Evolutionary conservation across 2,329 filamentous ascomycete genomes (phyloP).

Genomic region (Sporothrix brunneoviolacea): DNA sequence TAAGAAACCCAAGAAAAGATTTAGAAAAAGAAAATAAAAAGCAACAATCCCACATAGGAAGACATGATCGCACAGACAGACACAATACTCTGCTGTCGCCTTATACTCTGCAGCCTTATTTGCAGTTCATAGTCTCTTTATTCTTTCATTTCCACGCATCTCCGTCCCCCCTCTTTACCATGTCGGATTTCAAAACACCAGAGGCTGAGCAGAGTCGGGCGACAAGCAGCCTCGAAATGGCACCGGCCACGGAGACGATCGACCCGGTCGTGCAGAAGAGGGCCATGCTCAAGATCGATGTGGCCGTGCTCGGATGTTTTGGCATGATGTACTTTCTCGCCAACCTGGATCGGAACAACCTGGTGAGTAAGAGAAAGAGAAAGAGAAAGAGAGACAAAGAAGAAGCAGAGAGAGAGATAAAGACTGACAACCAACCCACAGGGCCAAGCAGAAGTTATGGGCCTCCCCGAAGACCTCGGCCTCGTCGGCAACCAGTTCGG

Average conservation of each 20-base stretch:
- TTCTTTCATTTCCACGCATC: background rate
- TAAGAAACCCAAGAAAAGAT: too few relatives aligned
- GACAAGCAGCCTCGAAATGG: conserved; percentile 6
- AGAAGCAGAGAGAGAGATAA: too few relatives aligned
- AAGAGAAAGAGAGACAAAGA: too few relatives aligned
- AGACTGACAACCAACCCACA: too few relatives aligned
- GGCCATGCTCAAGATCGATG: conserved; percentile 15
- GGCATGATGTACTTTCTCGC: conserved; percentile 27
- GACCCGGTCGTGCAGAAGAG: conserved; percentile 14
- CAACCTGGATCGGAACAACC: conserved; percentile 27
- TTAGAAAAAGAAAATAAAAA: too few relatives aligned
- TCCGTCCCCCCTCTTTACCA: too few relatives aligned
- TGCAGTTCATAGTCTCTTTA: too few relatives aligned
- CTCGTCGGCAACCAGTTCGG: conserved; percentile 53
- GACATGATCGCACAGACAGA: too few relatives aligned
- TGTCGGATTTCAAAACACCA: background rate
- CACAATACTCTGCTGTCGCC: too few relatives aligned
- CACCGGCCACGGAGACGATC: background rate
- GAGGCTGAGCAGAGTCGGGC: background rate
- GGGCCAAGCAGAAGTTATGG: conserved; percentile 25
- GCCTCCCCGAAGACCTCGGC: conserved; percentile 28
- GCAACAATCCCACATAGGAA: too few relatives aligned
- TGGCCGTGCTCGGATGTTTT: conserved; percentile 17
- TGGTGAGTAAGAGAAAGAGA: conserved; percentile 15
- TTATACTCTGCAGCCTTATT: too few relatives aligned